phyloP scores from a whole-genome alignment of 192 early-diverging fungal species.

The Chytriomyces hyalinus region DNA sequence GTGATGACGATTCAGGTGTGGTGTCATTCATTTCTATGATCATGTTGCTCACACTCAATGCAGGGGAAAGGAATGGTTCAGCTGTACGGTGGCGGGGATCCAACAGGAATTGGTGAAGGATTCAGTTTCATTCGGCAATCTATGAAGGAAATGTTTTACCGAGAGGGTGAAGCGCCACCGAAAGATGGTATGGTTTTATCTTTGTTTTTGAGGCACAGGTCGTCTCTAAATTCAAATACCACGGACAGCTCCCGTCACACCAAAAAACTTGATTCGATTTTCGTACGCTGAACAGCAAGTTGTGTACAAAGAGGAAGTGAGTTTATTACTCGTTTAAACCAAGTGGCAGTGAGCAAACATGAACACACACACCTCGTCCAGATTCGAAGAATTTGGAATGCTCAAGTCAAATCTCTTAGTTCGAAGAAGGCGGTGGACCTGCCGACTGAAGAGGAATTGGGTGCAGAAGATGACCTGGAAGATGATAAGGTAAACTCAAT shows the following conservation, averaged over 20 bases:
- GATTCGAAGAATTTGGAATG: slow-evolving; percentile 92
- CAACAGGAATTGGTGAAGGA: slow-evolving; percentile 91
- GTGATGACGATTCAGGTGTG: slow-evolving; percentile 79
- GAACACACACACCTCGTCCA: slow-evolving; percentile 10
- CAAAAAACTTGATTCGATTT: slow-evolving; percentile 38
- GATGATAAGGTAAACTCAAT: slow-evolving; percentile 5
- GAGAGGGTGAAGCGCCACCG: slow-evolving; percentile 81
- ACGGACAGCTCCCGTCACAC: slow-evolving; percentile 4
- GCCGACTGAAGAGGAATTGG: slow-evolving; percentile 63
- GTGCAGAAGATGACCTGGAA: slow-evolving; percentile 48
- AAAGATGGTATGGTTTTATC: slow-evolving; percentile 60
- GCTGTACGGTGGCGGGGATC: slow-evolving; percentile 95
- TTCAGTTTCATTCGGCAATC: slow-evolving; percentile 97
- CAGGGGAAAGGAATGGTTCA: slow-evolving; percentile 93
- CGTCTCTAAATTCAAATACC: neutral
- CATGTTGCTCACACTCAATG: neutral
- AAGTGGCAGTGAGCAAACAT: too few species aligned
- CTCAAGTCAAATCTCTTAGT: slow-evolving; percentile 75
- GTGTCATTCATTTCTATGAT: neutral
- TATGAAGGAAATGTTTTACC: slow-evolving; percentile 97
- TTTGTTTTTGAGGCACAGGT: neutral
- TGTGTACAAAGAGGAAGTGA: slow-evolving; percentile 87
- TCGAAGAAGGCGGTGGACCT: slow-evolving; percentile 56
- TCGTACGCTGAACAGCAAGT: slow-evolving; percentile 89
- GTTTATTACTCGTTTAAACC: neutral